phyloP scores from a whole-genome alignment of 306 rosid species.

The Rubus parviflorus region DNA sequence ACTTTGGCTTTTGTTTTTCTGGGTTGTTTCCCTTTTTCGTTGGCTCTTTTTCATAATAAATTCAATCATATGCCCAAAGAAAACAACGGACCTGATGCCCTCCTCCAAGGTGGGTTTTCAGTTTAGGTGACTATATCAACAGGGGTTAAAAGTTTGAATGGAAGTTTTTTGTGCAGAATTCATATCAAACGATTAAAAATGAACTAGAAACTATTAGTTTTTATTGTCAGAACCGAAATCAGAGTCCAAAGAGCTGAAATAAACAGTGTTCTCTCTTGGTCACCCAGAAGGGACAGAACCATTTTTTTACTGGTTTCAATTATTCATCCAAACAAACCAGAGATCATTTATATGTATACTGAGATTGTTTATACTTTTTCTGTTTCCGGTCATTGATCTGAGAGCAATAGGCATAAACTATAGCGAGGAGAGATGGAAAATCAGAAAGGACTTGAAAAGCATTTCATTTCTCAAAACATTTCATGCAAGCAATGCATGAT shows the following conservation, averaged over 20 bases:
- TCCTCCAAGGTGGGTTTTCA: not conserved
- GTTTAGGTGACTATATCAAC: not conserved
- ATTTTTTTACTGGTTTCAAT: not conserved
- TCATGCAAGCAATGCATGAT: conserved; percentile 4
- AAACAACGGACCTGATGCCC: not conserved
- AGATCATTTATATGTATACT: not conserved
- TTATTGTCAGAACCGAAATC: not conserved
- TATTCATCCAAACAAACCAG: not conserved
- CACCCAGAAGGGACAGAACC: not conserved
- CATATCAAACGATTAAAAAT: not conserved
- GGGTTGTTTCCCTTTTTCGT: not conserved
- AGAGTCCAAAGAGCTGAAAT: not conserved
- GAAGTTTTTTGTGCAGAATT: not conserved
- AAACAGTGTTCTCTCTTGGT: not conserved
- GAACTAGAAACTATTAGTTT: not conserved
- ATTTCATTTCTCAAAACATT: conserved; percentile 4
- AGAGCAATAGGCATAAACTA: not conserved
- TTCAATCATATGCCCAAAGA: not conserved
- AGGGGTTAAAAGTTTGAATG: not conserved
- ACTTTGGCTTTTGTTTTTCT: not conserved
- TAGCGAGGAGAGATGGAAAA: not conserved
- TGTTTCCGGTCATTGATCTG: not conserved
- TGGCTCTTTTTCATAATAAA: not conserved
- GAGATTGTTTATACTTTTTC: not conserved
- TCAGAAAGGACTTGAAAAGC: not conserved